Base-by-base conservation (phyloP, 1,139 yeast species). In the Taphrina deformans region DNA sequence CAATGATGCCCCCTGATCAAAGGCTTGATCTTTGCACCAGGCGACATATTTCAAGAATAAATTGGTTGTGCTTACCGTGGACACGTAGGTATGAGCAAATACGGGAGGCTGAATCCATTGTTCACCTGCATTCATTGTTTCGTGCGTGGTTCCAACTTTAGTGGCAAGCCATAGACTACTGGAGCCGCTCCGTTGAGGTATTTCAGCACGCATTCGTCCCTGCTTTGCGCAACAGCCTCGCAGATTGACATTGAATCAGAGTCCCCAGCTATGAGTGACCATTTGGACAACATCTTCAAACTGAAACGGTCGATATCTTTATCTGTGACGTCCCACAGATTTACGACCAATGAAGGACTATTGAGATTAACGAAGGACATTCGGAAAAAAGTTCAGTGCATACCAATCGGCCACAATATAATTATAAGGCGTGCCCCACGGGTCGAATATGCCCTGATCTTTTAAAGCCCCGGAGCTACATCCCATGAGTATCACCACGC, bases 241-340 rank as follows among this genome's bases (percentile, higher is more conserved):
- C 83, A 78, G 1, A 84, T 76, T 33, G 75, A 55, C 70, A 50
- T 68, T 1, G 60, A 67, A 24, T 33, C 23, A 18, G 7, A 29
- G 60, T 65, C 87, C 75, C 0, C 92, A 91, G 85, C 91, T 12
- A 80, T 63, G 1, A 70, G 52, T 2, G 72, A 71, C 70, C 71
- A 69, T 16, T n/a, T 12, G 2, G 51, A 45, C 24, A 69, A 66
- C 68, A 70, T 48, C 23, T 48, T 55, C 16, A 63, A 56, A 53
- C 91, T 87, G 71, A 91, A 90, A 70, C 80, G 81, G 75, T 93
- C 98, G 65, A 91, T 89, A 74, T 93, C 99, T 71, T 89, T 91
- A 75, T 93, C 99, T 0, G 98, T 93, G 3, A 93, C 98, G 75
- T 91, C 97, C 99, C 99, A 93, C 69, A 93, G 77, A 72, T 90